A percentile compares a stretch with the other conserved stretches of the same genome.
Conservation (phyloP, 2,329 filamentous ascomycete genomes). For the Hawksworthiomyces lignivorus region DNA sequence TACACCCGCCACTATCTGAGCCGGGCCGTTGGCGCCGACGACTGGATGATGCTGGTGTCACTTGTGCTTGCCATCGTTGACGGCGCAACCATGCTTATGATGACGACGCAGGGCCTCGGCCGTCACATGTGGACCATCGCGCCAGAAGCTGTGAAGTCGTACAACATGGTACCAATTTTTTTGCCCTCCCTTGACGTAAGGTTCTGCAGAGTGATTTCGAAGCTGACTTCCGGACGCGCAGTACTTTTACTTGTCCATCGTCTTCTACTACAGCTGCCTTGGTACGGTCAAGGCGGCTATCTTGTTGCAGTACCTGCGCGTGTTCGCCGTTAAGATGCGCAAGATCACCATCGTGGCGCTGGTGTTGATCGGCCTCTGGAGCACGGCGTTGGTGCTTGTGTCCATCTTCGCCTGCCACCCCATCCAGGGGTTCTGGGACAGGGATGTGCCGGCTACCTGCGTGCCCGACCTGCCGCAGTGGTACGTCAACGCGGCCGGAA, state of each 20-base stretch:
- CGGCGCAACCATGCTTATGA: constrained; percentile 11
- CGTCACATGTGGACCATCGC: constrained; percentile 13
- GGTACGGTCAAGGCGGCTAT: constrained; percentile 30
- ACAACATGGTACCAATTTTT: constrained; percentile 7
- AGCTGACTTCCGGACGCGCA: constrained; percentile 10
- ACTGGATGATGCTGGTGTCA: constrained; percentile 27
- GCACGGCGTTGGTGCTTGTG: constrained; percentile 28
- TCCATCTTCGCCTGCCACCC: constrained; percentile 28
- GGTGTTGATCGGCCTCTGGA: constrained; percentile 26
- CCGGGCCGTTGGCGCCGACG: constrained; percentile 23
- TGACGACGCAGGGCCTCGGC: constrained; percentile 14
- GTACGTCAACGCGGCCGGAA: constrained; percentile 29
- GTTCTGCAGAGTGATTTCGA: no score
- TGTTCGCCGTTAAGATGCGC: constrained; percentile 26
- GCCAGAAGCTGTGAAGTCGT: constrained; percentile 4
- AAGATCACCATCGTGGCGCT: constrained; percentile 23
- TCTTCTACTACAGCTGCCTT: constrained; percentile 29
- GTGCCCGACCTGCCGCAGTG: constrained; percentile 28
- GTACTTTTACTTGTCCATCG: constrained; percentile 31
- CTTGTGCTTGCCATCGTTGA: constrained; percentile 24
- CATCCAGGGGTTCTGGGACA: constrained; percentile 27
- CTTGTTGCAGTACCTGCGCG: constrained; percentile 30
- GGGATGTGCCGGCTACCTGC: constrained; percentile 20
- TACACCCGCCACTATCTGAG: constrained; percentile 23
- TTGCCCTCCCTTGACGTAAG: no score